Evolutionary conservation across 2,329 filamentous ascomycete genomes (phyloP).

Genomic region (Xylariaceae sp.): DNA sequence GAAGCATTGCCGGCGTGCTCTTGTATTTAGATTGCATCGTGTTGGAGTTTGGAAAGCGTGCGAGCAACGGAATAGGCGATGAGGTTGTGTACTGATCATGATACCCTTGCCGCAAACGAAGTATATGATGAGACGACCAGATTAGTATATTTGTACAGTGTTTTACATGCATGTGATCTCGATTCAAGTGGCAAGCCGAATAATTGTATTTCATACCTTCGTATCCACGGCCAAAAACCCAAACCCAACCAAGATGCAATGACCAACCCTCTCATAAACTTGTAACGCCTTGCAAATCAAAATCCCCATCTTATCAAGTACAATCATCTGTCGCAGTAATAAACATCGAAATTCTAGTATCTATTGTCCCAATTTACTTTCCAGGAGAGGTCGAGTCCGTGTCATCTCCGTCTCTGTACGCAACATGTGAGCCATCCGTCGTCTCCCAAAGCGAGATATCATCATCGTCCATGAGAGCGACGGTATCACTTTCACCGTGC

Average conservation of each 20-base stretch:
- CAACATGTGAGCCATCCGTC: slow-evolving; percentile 4
- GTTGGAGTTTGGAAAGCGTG: slow-evolving; percentile 10
- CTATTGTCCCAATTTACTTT: neutral
- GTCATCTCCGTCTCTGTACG: slow-evolving; percentile 17
- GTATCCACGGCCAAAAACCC: too few species aligned
- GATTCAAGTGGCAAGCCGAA: too few species aligned
- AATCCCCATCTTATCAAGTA: neutral
- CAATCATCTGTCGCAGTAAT: neutral
- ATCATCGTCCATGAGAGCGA: slow-evolving; percentile 56
- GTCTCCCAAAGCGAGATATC: slow-evolving; percentile 57
- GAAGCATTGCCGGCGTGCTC: slow-evolving; percentile 6
- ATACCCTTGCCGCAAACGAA: slow-evolving; percentile 7
- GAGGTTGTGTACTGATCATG: neutral
- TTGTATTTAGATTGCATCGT: slow-evolving; percentile 9
- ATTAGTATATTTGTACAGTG: too few species aligned
- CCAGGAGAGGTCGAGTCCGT: slow-evolving; percentile 1
- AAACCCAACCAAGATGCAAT: too few species aligned
- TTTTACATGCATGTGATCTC: too few species aligned
- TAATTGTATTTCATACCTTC: too few species aligned
- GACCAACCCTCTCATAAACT: too few species aligned
- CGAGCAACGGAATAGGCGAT: neutral
- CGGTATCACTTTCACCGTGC: slow-evolving; percentile 45
- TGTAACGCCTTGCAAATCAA: too few species aligned
- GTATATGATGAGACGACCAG: too few species aligned
- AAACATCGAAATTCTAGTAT: too few species aligned